phyloP scores from a whole-genome alignment of 768 basidiomycete species.

The Termitomyces sp. region DNA sequence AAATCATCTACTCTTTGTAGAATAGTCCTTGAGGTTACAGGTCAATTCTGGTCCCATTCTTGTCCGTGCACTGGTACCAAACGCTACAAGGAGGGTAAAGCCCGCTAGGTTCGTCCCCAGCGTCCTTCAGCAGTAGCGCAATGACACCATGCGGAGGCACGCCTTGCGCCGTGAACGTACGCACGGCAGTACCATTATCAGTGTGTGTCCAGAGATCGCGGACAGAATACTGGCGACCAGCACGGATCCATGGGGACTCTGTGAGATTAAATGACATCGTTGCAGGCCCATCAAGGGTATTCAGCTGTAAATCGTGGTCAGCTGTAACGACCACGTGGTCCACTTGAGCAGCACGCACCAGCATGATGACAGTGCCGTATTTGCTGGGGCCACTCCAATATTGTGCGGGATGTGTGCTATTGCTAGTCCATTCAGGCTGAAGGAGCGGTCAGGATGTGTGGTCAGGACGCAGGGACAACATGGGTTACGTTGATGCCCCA shows the following conservation, averaged over 20 bases:
- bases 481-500: slow-evolving; percentile 55
- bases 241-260: slow-evolving; percentile 62
- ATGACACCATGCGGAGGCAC: slow-evolving; percentile 70
- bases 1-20: neutral
- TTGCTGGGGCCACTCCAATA: slow-evolving; percentile 61
- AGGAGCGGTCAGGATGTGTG: neutral
- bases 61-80: slow-evolving; percentile 50
- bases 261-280: slow-evolving; percentile 54
- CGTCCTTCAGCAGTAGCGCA: slow-evolving; percentile 60
- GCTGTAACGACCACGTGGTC: neutral
- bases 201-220: slow-evolving; percentile 74
- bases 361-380: slow-evolving; percentile 60
- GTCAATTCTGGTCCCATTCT: slow-evolving; percentile 43
- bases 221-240: slow-evolving; percentile 54
- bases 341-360: slow-evolving; percentile 31
- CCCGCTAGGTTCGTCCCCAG: slow-evolving; percentile 59
- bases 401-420: slow-evolving; percentile 49
- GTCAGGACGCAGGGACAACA: neutral
- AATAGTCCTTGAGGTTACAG: neutral
- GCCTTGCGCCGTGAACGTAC: slow-evolving; percentile 45
- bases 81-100: slow-evolving; percentile 52
- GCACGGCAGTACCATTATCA: slow-evolving; percentile 59
- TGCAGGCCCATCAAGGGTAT: slow-evolving; percentile 46
- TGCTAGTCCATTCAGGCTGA: slow-evolving; percentile 33
- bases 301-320: slow-evolving; percentile 32